phyloP scores from a whole-genome alignment of 176 grass and related monocot species.

The Chrysopogon serrulatus region DNA sequence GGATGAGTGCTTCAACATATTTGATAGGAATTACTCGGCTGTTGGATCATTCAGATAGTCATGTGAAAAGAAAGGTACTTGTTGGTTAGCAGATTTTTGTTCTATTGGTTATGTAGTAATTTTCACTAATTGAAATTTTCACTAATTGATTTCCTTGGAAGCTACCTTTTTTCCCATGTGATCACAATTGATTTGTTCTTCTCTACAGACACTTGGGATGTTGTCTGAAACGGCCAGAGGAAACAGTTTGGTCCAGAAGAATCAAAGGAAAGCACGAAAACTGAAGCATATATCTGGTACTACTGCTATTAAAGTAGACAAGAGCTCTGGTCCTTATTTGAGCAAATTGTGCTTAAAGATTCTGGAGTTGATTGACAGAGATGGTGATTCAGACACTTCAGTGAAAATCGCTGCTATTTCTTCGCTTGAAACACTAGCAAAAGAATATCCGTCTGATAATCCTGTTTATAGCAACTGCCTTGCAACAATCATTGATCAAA shows the following conservation, averaged over 20 bases:
- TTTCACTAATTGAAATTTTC: conserved; percentile 9
- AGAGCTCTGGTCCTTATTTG: conserved; percentile 45
- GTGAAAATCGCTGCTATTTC: conserved; percentile 88
- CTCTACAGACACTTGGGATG: conserved; percentile 62
- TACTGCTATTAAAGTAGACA: conserved; percentile 47
- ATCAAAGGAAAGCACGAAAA: conserved; percentile 46
- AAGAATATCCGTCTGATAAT: conserved; percentile 69
- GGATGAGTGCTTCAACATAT: conserved; percentile 81
- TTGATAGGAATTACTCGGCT: conserved; percentile 67
- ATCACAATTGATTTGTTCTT: conserved; percentile 19
- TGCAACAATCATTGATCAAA: conserved; percentile 51
- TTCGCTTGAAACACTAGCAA: conserved; percentile 67
- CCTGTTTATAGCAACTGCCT: conserved; percentile 62
- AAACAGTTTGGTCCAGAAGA: conserved; percentile 57
- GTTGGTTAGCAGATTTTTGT: not conserved
- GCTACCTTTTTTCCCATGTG: not conserved
- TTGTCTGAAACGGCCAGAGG: conserved; percentile 71
- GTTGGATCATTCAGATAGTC: conserved; percentile 58
- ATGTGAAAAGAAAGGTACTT: conserved; percentile 84
- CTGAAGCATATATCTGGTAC: conserved; percentile 30
- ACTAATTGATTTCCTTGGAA: conserved; percentile 18
- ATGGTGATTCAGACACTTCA: conserved; percentile 21
- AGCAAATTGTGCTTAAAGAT: conserved; percentile 69
- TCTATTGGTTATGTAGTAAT: no score
- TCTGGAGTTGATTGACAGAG: conserved; percentile 57